Evolutionary conservation across 306 rosid species (phyloP), one percentile per base, ranked within the genome.

Genomic region (Parietaria judaica): DNA sequence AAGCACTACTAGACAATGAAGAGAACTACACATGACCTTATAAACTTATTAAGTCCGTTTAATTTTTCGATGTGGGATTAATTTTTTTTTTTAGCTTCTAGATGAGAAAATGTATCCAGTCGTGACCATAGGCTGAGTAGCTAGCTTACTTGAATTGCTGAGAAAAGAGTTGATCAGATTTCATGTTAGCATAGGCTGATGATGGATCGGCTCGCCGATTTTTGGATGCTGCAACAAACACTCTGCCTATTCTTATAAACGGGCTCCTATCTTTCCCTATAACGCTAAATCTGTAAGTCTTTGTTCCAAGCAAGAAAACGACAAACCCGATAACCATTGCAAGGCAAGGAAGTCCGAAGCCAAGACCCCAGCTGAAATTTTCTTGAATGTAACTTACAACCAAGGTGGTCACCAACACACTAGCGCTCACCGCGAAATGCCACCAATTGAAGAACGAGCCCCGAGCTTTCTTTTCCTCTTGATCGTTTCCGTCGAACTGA

Each of bases 391-490:
- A 81, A 45, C 60, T 72, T 56, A 78, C 64, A 12, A 83, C 10
- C 35, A 3, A 10, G 11, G 71, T 34, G 3, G 90, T 64, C 16
- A 36, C 45, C 12, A 69, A 8, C 49, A 56, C 10, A 31, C 84
- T 88, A 1, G 69, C 60, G 55, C 70, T 57, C n/a, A 78, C 37
- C 3, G 84, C 51, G 13, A 83, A 81, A 72, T 70, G 83, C 90
- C 95, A 83, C 95, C 90, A 86, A 53, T 86, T 86, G 64, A 86
- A 83, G 77, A 83, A 86, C 14, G 95, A 74, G 77, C 87, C 74
- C 68, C 76, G 78, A 36, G 79, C 83, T 36, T 63, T 74, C 68
- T 66, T 43, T 48, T 86, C 89, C 72, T 74, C 60, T 4, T 80
- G 81, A 67, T 80, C 74, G 6, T 70, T 45, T 16, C 77, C 85